Conservation (phyloP, 176 grass and related monocot species). For the Leersia perrieri region DNA sequence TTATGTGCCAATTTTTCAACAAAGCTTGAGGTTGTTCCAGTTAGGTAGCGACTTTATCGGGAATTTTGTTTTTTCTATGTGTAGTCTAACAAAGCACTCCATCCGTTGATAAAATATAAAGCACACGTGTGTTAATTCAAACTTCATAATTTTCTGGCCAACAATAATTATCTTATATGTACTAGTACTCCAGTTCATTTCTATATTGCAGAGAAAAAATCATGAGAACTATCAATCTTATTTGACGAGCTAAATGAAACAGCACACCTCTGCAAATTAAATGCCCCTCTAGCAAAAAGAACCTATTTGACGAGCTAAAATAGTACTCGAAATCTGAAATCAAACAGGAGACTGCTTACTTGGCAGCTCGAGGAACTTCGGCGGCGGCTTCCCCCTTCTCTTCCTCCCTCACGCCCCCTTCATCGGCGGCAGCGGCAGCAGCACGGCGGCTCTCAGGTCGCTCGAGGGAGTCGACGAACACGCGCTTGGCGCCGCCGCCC, state of each 20-base stretch:
- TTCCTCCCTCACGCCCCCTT: background rate
- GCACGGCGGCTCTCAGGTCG: background rate
- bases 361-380: slow-evolving; percentile 35
- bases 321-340: background rate
- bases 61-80: background rate
- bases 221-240: background rate
- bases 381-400: background rate
- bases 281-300: background rate
- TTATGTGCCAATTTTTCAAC: background rate
- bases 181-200: background rate
- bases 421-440: background rate
- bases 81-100: background rate
- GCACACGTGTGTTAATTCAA: background rate
- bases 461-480: slow-evolving; percentile 33
- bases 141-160: background rate
- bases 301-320: background rate
- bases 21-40: background rate
- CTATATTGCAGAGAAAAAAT: background rate
- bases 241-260: background rate
- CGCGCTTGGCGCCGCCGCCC: slow-evolving; percentile 43
- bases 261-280: background rate
- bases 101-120: background rate
- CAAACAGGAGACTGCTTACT: slow-evolving; percentile 12
- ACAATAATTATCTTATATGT: background rate
- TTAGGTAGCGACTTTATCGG: background rate